Evolutionary conservation across 345 rosid species (phyloP).

Genomic region (Pugionium dolabratum): DNA sequence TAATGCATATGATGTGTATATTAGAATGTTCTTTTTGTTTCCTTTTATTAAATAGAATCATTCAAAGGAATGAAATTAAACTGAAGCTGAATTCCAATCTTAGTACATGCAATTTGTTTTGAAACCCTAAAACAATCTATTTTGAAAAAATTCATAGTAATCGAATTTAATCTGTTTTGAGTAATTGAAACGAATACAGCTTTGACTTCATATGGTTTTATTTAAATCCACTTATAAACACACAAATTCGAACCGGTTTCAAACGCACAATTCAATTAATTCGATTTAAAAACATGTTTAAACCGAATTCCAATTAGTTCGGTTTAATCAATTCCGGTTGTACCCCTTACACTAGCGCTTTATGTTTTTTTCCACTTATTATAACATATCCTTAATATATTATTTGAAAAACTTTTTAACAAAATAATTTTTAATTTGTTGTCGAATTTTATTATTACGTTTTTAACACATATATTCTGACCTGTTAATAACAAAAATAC

Average conservation of each 20-base stretch:
- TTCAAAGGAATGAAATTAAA: conserved; percentile 8
- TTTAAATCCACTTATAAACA: no score
- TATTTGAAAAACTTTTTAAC: no score
- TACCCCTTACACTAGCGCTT: not conserved
- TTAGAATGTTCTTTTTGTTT: conserved; percentile 26
- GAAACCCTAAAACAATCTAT: conserved; percentile 15
- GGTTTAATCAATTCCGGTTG: conserved; percentile 4
- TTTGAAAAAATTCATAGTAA: not conserved
- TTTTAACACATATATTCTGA: no score
- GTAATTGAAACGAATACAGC: not conserved
- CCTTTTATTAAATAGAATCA: not conserved
- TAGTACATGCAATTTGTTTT: not conserved
- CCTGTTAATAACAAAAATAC: no score
- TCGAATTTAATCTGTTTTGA: not conserved
- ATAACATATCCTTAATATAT: no score
- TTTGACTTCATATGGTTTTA: no score
- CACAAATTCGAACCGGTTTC: no score
- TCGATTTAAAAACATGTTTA: not conserved
- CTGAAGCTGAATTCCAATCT: not conserved
- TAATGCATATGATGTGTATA: conserved; percentile 33
- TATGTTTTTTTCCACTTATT: no score
- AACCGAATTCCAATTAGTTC: not conserved
- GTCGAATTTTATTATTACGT: no score
- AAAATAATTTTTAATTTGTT: no score
- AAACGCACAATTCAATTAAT: no score